A percentile compares a stretch with the other conserved stretches of the same genome.
phyloP scores from a whole-genome alignment of 2,329 filamentous ascomycete species.

The Metarhizium anisopliae region DNA sequence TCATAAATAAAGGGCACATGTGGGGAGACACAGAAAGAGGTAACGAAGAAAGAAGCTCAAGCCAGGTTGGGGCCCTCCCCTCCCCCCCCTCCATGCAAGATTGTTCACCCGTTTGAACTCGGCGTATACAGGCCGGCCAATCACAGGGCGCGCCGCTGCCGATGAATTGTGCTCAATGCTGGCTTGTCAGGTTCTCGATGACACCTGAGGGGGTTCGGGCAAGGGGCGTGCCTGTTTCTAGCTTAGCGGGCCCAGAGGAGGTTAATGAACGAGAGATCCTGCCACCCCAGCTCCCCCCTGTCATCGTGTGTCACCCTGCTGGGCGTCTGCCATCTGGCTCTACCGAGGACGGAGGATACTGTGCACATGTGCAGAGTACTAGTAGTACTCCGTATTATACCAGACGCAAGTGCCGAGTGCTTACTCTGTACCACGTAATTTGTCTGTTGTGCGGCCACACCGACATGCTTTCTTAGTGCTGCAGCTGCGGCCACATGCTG shows the following conservation, averaged over 20 bases:
- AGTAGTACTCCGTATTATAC: no score
- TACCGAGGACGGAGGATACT: no score
- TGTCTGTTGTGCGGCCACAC: no score
- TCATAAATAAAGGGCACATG: neutral
- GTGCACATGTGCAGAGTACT: no score
- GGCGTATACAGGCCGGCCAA: slow-evolving; percentile 1
- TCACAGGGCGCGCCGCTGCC: neutral
- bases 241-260: neutral
- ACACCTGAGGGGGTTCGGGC: no score
- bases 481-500: no score
- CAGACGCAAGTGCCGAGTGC: no score
- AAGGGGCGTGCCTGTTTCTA: neutral
- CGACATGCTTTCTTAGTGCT: no score
- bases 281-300: no score
- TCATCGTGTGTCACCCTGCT: no score
- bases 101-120: slow-evolving; percentile 3
- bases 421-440: no score
- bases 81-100: slow-evolving; percentile 2
- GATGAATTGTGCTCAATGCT: neutral
- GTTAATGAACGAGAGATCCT: neutral
- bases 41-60: slow-evolving; percentile 1
- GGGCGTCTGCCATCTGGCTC: no score
- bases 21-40: neutral
- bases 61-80: neutral
- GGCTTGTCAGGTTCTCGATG: neutral